Evolutionary conservation across 2,329 filamentous ascomycete species (phyloP).

Genomic region (Blumeria graminis): DNA sequence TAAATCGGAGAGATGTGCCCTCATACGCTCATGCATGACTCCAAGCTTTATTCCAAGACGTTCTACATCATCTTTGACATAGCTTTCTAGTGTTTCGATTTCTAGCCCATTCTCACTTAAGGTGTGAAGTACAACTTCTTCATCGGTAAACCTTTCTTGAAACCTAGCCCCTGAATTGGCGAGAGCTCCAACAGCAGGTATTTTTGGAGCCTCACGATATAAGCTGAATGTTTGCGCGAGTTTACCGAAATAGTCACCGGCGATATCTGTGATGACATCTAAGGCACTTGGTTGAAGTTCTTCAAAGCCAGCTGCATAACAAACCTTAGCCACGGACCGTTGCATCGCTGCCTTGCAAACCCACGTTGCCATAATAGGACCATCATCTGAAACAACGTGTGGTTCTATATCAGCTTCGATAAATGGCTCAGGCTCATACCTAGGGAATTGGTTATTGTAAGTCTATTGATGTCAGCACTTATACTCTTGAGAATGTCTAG

Average conservation of each 20-base stretch:
- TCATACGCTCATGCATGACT: slow-evolving; percentile 85
- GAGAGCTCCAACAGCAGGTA: slow-evolving; percentile 24
- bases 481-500: not conserved
- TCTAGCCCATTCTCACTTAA: slow-evolving; percentile 67
- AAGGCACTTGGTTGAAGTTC: slow-evolving; percentile 89
- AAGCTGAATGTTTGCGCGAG: slow-evolving; percentile 55
- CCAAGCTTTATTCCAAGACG: slow-evolving; percentile 54
- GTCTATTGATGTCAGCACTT: slow-evolving; percentile 27
- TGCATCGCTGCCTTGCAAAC: slow-evolving; percentile 67
- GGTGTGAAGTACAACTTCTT: slow-evolving; percentile 72
- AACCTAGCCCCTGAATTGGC: slow-evolving; percentile 19
- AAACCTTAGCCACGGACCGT: slow-evolving; percentile 77
- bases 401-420: slow-evolving; percentile 65
- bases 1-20: slow-evolving; percentile 73
- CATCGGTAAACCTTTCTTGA: slow-evolving; percentile 49
- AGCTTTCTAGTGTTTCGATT: slow-evolving; percentile 56
- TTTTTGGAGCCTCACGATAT: slow-evolving; percentile 66
- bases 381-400: slow-evolving; percentile 74
- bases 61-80: slow-evolving; percentile 86
- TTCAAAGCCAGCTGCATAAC: slow-evolving; percentile 91
- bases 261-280: slow-evolving; percentile 72
- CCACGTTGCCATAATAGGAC: slow-evolving; percentile 64
- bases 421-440: slow-evolving; percentile 80
- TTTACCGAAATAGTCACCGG: slow-evolving; percentile 72
- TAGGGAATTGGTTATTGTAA: slow-evolving; percentile 95